phyloP scores from a whole-genome alignment of 2,329 filamentous ascomycete genomes.

The Cryphonectria parasitica region DNA sequence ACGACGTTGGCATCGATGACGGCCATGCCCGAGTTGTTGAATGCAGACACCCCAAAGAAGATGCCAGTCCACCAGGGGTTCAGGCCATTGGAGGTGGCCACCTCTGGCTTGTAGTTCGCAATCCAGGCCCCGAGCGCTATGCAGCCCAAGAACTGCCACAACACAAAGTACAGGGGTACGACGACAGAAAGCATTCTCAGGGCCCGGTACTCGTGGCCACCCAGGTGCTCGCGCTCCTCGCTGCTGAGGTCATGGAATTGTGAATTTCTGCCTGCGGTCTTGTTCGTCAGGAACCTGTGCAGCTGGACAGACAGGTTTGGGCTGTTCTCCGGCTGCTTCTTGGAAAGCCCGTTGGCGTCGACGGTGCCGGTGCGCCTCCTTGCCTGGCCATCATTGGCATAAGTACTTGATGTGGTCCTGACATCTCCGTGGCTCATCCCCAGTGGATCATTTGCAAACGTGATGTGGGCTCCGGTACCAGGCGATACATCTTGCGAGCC shows the following conservation, averaged over 20 bases:
- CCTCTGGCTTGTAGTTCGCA: constrained; percentile 51
- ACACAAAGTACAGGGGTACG: constrained; percentile 53
- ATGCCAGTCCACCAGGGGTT: constrained; percentile 71
- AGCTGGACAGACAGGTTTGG: constrained; percentile 31
- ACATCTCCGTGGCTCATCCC: constrained; percentile 8
- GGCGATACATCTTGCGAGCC: not conserved
- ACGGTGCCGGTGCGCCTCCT: constrained; percentile 10
- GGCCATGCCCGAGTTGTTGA: constrained; percentile 72
- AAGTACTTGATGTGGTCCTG: constrained; percentile 5
- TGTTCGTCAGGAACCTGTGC: constrained; percentile 37
- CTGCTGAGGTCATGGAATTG: constrained; percentile 53
- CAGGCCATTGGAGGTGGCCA: constrained; percentile 58
- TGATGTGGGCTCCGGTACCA: constrained; percentile 13
- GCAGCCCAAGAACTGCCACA: constrained; percentile 46
- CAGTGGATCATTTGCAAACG: constrained; percentile 13
- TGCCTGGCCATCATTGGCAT: not conserved
- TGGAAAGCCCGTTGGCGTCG: not conserved
- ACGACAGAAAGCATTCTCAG: constrained; percentile 52
- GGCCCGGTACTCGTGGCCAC: constrained; percentile 57
- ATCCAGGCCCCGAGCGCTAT: constrained; percentile 57
- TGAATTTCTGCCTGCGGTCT: constrained; percentile 47
- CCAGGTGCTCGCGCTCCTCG: constrained; percentile 52
- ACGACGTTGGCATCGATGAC: constrained; percentile 69
- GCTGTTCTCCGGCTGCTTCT: constrained; percentile 4
- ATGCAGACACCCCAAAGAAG: constrained; percentile 59